A percentile compares a stretch with the other conserved stretches of the same genome.
Evolutionary conservation across 345 rosid genomes (phyloP).

Genomic region (Viola odorata): DNA sequence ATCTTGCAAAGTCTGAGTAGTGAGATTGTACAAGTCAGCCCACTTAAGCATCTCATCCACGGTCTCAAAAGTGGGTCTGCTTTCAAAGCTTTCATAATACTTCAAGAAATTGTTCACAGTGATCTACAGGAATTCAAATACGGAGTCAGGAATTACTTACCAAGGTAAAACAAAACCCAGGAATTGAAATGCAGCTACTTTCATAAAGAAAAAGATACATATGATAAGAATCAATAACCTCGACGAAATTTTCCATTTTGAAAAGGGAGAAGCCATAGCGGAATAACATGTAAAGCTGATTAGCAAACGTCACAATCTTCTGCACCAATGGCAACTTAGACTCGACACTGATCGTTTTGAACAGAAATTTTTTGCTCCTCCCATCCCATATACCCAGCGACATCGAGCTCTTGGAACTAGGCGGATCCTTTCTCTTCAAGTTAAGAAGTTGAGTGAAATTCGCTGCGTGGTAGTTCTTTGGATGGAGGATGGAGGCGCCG

Average conservation of each 20-base stretch:
- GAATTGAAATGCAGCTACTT: too few relatives aligned
- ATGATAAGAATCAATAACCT: slow-evolving; percentile 28
- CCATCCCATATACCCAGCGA: slow-evolving; percentile 86
- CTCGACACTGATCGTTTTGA: slow-evolving; percentile 46
- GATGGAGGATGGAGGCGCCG: slow-evolving; percentile 88
- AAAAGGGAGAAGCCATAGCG: slow-evolving; percentile 80
- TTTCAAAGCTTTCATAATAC: slow-evolving; percentile 55
- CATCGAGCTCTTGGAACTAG: slow-evolving; percentile 37
- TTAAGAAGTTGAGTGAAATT: slow-evolving; percentile 50
- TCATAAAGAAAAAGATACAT: too few relatives aligned
- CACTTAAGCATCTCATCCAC: slow-evolving; percentile 92
- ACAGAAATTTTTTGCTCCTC: slow-evolving; percentile 39
- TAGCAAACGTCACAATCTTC: slow-evolving; percentile 52
- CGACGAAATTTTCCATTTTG: slow-evolving; percentile 59
- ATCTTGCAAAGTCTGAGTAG: slow-evolving; percentile 51
- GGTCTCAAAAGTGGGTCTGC: slow-evolving; percentile 64
- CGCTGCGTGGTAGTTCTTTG: slow-evolving; percentile 68
- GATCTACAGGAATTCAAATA: slow-evolving; percentile 32
- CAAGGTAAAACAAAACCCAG: too few relatives aligned
- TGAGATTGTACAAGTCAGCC: slow-evolving; percentile 74
- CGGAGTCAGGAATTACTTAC: too few relatives aligned
- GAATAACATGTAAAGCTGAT: slow-evolving; percentile 44
- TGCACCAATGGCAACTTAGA: slow-evolving; percentile 40
- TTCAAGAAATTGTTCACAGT: slow-evolving; percentile 62
- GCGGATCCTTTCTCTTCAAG: slow-evolving; percentile 39